Percentiles rank a stretch among this genome's conserved stretches.
phyloP scores from a whole-genome alignment of 495 filamentous ascomycete species.

The Annulohypoxylon stygium region DNA sequence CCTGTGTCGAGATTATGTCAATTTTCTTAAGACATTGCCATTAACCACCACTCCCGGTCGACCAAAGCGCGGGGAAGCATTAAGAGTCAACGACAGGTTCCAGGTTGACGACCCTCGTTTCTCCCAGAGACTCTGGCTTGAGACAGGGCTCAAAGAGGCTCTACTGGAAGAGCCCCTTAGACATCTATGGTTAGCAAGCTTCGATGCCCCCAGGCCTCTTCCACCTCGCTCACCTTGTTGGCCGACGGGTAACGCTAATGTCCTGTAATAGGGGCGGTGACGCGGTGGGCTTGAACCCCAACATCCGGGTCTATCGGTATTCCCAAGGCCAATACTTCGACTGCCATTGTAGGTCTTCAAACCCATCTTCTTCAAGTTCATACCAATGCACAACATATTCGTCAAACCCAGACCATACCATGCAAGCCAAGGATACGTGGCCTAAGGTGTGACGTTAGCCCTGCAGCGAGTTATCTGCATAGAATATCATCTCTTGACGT shows the following conservation, averaged over 20 bases:
- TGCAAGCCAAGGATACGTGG: conserved; percentile 17
- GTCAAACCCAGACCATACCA: conserved; percentile 11
- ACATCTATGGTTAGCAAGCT: conserved; percentile 48
- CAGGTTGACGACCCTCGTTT: conserved; percentile 83
- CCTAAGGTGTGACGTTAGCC: conserved; percentile 2
- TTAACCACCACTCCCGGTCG: conserved; percentile 84
- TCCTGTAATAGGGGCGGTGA: conserved; percentile 79
- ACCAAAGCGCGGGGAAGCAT: conserved; percentile 86
- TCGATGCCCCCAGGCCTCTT: conserved; percentile 24
- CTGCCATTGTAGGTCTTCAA: conserved; percentile 78
- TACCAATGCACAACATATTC: conserved; percentile 12
- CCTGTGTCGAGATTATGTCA: conserved; percentile 84
- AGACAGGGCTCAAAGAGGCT: conserved; percentile 70
- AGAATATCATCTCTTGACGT: not conserved
- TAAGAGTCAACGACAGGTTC: conserved; percentile 91
- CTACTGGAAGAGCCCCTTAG: conserved; percentile 51
- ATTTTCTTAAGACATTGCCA: conserved; percentile 80
- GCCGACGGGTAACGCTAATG: conserved; percentile 23
- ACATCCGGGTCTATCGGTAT: conserved; percentile 95
- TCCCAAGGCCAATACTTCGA: conserved; percentile 88
- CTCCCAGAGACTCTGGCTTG: conserved; percentile 78
- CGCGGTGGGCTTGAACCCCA: conserved; percentile 86
- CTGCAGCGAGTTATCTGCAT: conserved; percentile 13
- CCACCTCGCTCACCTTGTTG: conserved; percentile 1
- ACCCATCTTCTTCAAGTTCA: conserved; percentile 10